Conservation (phyloP, 1,284 basidiomycete genomes). For the Fomitiporia mediterranea region DNA sequence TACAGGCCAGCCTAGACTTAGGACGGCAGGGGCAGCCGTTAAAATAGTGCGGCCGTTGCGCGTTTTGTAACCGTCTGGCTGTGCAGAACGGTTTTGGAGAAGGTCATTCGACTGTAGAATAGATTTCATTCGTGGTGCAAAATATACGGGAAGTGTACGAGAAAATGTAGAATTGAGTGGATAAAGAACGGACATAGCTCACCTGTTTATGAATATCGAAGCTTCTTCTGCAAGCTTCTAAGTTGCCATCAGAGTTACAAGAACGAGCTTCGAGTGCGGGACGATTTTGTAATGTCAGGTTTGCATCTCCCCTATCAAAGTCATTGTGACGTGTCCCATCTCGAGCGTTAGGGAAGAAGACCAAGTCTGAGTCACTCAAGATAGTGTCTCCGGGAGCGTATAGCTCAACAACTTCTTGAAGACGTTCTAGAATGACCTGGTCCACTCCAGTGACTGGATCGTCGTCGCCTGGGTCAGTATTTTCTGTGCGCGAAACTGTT, state of each 20-base stretch:
- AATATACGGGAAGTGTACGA: no score
- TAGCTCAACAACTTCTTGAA: constrained; percentile 5
- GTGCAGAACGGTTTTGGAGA: neutral
- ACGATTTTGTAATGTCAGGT: neutral
- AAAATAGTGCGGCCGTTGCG: neutral
- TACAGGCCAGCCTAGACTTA: neutral
- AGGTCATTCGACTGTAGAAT: neutral
- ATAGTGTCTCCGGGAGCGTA: constrained; percentile 8
- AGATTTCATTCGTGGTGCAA: no score
- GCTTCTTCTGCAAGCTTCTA: neutral
- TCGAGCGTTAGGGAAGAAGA: constrained; percentile 10
- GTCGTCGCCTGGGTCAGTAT: neutral
- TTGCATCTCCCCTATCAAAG: neutral
- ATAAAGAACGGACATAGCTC: neutral
- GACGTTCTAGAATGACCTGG: constrained; percentile 13
- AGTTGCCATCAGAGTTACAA: neutral
- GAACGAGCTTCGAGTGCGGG: neutral
- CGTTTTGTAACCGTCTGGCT: neutral
- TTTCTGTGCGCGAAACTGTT: neutral
- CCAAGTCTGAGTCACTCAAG: constrained; percentile 11
- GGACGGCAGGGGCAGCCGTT: constrained; percentile 1
- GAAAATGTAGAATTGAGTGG: neutral
- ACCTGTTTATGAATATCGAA: neutral
- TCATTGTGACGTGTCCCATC: neutral
- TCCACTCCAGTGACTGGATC: neutral